Conservation (phyloP, 2,329 filamentous ascomycete species). For the Penicillium expansum region DNA sequence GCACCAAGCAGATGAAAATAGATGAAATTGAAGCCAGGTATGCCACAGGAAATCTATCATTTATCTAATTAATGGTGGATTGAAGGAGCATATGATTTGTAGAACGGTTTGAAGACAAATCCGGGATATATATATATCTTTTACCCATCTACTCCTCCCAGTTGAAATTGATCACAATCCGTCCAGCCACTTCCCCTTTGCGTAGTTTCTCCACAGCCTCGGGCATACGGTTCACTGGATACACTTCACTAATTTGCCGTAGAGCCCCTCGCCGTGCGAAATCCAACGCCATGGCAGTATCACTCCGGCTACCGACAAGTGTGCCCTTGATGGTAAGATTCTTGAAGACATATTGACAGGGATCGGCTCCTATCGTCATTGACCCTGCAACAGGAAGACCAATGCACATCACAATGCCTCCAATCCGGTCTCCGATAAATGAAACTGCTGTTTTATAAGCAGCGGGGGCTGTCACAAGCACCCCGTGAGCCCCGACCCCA, state of each 20-base stretch:
- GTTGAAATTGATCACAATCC: slow-evolving; percentile 56
- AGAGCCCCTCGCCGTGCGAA: slow-evolving; percentile 52
- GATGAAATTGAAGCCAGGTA: neutral
- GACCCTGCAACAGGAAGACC: slow-evolving; percentile 34
- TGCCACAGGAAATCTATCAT: no score
- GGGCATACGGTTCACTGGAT: slow-evolving; percentile 47
- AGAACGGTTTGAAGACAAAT: neutral
- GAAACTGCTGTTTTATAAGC: slow-evolving; percentile 44
- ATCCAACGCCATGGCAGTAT: slow-evolving; percentile 36
- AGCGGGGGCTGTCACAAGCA: slow-evolving; percentile 42
- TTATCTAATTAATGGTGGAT: neutral
- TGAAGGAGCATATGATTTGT: neutral
- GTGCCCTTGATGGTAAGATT: slow-evolving; percentile 31
- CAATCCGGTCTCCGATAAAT: slow-evolving; percentile 43
- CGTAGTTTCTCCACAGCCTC: slow-evolving; percentile 53
- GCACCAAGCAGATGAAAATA: no score
- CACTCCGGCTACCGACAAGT: slow-evolving; percentile 32
- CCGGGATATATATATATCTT: neutral
- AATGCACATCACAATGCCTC: slow-evolving; percentile 54
- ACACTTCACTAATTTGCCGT: slow-evolving; percentile 51
- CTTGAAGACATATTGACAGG: slow-evolving; percentile 25
- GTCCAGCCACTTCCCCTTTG: slow-evolving; percentile 51
- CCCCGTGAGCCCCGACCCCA: slow-evolving; percentile 49
- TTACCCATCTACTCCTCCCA: slow-evolving; percentile 13
- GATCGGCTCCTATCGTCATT: slow-evolving; percentile 25